phyloP scores from a whole-genome alignment of 192 early-diverging fungal species.

The Linnemannia exigua region DNA sequence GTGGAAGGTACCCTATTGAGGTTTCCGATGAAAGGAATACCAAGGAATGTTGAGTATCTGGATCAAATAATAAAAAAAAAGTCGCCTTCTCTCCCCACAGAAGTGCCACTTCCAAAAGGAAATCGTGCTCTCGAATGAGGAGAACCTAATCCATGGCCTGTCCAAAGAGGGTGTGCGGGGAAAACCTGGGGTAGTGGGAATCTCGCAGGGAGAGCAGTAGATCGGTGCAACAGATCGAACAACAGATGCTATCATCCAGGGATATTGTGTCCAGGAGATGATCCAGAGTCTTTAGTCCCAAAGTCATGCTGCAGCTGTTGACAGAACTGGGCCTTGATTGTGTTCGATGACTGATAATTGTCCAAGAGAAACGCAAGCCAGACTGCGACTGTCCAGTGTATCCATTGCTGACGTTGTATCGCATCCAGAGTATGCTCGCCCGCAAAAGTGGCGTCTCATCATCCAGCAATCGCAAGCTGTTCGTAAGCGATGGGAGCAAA shows the following conservation, averaged over 20 bases:
- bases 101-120: not conserved
- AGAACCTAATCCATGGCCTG: not conserved
- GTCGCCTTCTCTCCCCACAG: not conserved
- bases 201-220: not conserved
- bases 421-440: not conserved
- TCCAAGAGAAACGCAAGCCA: not conserved
- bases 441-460: not conserved
- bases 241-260: not conserved
- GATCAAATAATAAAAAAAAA: not conserved
- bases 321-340: not conserved
- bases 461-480: not conserved
- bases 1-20: constrained; percentile 98
- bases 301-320: not conserved
- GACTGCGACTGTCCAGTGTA: not conserved
- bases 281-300: not conserved
- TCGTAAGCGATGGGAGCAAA: not conserved
- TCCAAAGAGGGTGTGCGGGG: not conserved
- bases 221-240: not conserved
- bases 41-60: not conserved
- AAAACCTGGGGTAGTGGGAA: not conserved
- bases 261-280: not conserved
- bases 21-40: not conserved
- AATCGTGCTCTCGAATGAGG: not conserved
- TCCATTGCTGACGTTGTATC: not conserved
- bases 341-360: not conserved